Conservation (phyloP, 164 flowering plant genomes). For the Vitis cinerea region DNA sequence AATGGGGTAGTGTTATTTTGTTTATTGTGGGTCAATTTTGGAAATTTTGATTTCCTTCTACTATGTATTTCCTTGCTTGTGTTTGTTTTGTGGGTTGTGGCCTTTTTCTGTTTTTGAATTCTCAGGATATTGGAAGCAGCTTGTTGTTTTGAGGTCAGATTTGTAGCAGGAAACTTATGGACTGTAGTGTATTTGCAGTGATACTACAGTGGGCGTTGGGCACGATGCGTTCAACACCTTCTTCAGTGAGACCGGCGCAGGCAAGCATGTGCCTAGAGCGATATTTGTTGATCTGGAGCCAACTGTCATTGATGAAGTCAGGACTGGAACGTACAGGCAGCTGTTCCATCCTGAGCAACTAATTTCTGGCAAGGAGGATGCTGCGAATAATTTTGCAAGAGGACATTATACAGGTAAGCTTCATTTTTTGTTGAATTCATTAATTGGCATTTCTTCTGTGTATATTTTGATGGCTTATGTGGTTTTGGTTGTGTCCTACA, state of each 20-base stretch:
- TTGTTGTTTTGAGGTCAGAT: no score
- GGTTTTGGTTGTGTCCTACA: background rate
- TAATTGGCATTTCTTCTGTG: background rate
- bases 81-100: no score
- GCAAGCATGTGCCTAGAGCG: constrained; percentile 42
- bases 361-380: constrained; percentile 42
- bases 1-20: no score
- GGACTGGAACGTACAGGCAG: constrained; percentile 36
- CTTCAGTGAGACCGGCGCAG: constrained; percentile 43
- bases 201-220: constrained; percentile 28
- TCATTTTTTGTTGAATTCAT: background rate
- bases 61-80: no score
- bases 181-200: constrained; percentile 11
- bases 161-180: background rate
- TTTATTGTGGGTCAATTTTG: no score
- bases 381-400: constrained; percentile 44
- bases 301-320: constrained; percentile 42
- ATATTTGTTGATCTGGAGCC: constrained; percentile 42
- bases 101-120: no score
- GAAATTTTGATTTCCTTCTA: no score
- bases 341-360: constrained; percentile 43
- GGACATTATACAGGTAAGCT: constrained; percentile 38
- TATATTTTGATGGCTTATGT: no score
- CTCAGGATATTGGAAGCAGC: no score
- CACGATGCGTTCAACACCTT: constrained; percentile 42